Base-by-base conservation (phyloP, 2,329 filamentous ascomycete genomes). In the Botrytis sinoallii region DNA sequence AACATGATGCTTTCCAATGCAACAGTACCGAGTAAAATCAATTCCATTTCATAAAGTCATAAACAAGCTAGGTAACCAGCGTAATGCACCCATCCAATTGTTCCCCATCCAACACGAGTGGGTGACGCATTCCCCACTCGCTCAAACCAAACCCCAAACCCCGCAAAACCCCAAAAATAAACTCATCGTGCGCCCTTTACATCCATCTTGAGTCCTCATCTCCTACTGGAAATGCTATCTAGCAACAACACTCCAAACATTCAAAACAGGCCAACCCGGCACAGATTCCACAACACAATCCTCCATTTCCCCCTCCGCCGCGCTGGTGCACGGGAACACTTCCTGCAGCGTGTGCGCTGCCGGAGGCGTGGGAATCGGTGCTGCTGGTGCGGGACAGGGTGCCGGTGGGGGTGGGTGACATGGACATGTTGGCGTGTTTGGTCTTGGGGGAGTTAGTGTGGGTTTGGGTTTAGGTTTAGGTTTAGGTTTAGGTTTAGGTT, bases 201-300 rank as follows among this genome's bases (percentile, higher is more conserved):
- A 12, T 52, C 48, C 32, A 32, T 32, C 32, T 32, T 32, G 32
- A 32, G 32, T 52, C 25, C 22, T 14, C 48, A 6, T 0, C 10
- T 1, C 25, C 22, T 6, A n/a, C 48, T 29, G 25, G 1, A 29
- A 3, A n/a, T 3, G 4, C 3, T 12, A 25, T 52, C 52, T 73
- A 73, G 52, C 71, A 73, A 61, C 71, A 73, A 73, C 71, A 73
- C 42, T 69, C 57, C 63, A 73, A 55, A 73, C 71, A 73, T 35
- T 73, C 71, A 35, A 73, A 73, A 20, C 71, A 73, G 1, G 71
- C 71, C 55, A 73, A 42, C 4, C 71, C 71, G 9, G 71, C 71
- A 42, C 71, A 73, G 42, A 72, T 67, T 29, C 70, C 70, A 67
- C 70, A 72, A 22, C 70, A 72, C 7, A 72, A 10, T 2, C 70